phyloP scores from a whole-genome alignment of 345 rosid species.

The Gynandropsis gynandra region DNA sequence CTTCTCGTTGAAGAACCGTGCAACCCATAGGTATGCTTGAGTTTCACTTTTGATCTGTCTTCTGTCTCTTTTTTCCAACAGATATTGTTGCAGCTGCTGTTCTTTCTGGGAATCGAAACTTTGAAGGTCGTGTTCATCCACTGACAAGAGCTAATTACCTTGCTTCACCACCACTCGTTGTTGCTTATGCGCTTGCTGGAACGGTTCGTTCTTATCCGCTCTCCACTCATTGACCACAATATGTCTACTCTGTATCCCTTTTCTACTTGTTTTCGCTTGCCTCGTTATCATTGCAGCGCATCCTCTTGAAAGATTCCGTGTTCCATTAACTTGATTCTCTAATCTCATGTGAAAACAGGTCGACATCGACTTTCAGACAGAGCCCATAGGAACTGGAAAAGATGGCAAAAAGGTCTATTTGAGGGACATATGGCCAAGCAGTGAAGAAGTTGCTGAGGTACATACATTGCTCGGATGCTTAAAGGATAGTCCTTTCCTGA shows the following conservation, averaged over 20 bases:
- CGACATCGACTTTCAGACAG: slow-evolving; percentile 84
- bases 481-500: no score
- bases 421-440: slow-evolving; percentile 91
- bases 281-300: no score
- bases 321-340: no score
- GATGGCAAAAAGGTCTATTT: slow-evolving; percentile 72
- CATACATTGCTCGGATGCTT: background rate
- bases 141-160: slow-evolving; percentile 98
- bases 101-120: slow-evolving; percentile 92
- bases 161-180: slow-evolving; percentile 97
- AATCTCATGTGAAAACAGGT: no score
- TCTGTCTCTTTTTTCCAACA: slow-evolving; percentile 22
- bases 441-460: slow-evolving; percentile 91
- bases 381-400: slow-evolving; percentile 88
- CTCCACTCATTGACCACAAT: no score
- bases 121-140: slow-evolving; percentile 98
- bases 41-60: no score
- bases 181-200: slow-evolving; percentile 99
- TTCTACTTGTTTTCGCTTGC: slow-evolving; percentile 25
- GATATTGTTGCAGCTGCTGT: slow-evolving; percentile 94
- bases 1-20: no score
- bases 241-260: no score
- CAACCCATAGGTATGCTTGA: no score
- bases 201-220: no score
- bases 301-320: no score